Base-by-base conservation (phyloP, 352 stramenopile species). In the Phytophthora hibernalis region DNA sequence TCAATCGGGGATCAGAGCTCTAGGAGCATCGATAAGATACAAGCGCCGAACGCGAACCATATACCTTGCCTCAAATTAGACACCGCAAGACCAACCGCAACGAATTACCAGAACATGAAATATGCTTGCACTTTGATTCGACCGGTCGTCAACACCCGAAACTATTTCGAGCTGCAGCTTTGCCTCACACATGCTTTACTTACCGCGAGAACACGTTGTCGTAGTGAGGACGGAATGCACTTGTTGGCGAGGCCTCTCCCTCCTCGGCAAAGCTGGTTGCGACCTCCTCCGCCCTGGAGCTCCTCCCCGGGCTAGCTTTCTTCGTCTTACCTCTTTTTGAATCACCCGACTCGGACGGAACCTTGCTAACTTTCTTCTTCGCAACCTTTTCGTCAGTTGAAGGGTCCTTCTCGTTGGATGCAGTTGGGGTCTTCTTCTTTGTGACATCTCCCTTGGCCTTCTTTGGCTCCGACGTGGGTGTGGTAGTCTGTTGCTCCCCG, bases 131-230 rank as follows among this genome's bases (percentile, higher is more conserved):
- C 50, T 49, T 62, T 15, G 20, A 48, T 54, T 62, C 15, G 16
- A 31, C 56, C 38, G 47, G 42, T 58, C 21, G 50, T 71, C 18
- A n/a, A 55, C 31, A 16, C 31, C 26, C 26, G 26, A 31, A 24
- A 16, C 55, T 61, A 61, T 67, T 56, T 50, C 49, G 28, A 59
- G 38, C 16, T 62, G 28, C 35, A 47, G 16, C 20, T 16, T 43
- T 35, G 18, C 47, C 28, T 21, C 24, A 43, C 40, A 59, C 4
- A 18, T 35, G n/a, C 20, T 22, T 12, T 54, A 49, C 43, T 35
- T 87, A 88, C 42, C 72, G 79, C 20, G 78, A 82, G 48, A 90
- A 92, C 3, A 91, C 74, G 52, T 68, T 91, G 61, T 92, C 84
- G 54, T 90, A 85, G 33, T 87, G 82, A 45, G 80, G 82, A 21